phyloP scores from a whole-genome alignment of 1,284 basidiomycete genomes.

The Microbotryum intermedium region DNA sequence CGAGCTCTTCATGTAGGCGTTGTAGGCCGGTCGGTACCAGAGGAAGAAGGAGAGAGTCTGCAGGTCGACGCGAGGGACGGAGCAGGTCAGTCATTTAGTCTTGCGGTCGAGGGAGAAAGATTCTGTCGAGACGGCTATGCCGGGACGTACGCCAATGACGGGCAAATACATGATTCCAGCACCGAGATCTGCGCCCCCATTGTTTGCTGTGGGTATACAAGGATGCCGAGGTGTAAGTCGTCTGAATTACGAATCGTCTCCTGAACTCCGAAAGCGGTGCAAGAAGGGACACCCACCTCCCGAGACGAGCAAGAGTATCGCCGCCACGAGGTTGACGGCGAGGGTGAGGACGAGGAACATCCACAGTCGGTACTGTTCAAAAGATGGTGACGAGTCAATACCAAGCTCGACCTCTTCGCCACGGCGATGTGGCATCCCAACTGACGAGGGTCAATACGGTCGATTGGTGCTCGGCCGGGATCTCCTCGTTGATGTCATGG shows the following conservation, averaged over 20 bases:
- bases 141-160: conserved; percentile 54
- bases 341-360: conserved; percentile 54
- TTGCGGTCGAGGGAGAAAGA: conserved; percentile 53
- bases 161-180: conserved; percentile 59
- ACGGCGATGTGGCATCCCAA: conserved; percentile 4
- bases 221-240: conserved; percentile 28
- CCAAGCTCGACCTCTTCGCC: conserved; percentile 42
- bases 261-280: conserved; percentile 7
- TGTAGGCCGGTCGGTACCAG: conserved; percentile 69
- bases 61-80: neutral
- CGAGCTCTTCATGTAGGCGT: conserved; percentile 73
- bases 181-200: conserved; percentile 32
- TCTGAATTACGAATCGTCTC: no score
- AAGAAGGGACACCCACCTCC: conserved; percentile 46
- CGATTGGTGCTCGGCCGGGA: conserved; percentile 67
- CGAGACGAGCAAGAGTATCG: conserved; percentile 71
- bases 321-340: conserved; percentile 81
- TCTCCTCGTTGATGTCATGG: conserved; percentile 76
- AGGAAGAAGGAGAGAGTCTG: conserved; percentile 11
- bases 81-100: neutral
- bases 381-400: conserved; percentile 63
- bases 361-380: conserved; percentile 57
- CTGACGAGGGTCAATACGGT: conserved; percentile 77
- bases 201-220: conserved; percentile 19
- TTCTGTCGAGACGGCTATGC: conserved; percentile 78